phyloP scores from a whole-genome alignment of 2,329 filamentous ascomycete genomes.

The Fusarium sterilihyphosum region DNA sequence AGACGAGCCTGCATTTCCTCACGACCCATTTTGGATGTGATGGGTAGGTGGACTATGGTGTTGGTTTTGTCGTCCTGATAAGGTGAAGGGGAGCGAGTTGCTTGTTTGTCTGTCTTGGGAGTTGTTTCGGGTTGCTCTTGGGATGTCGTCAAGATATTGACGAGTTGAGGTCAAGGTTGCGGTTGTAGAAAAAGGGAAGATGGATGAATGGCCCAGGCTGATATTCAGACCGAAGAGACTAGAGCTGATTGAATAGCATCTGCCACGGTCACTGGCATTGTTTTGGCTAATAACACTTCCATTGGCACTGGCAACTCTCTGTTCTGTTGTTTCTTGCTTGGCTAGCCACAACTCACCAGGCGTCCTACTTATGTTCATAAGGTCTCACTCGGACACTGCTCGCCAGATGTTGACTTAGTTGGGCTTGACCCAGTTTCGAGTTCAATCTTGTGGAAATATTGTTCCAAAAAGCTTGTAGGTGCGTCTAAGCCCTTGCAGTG shows the following conservation, averaged over 20 bases:
- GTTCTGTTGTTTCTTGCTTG: neutral
- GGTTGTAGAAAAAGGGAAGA: neutral
- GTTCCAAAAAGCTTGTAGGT: too few species aligned
- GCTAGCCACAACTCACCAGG: neutral
- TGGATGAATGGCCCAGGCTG: neutral
- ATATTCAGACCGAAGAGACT: neutral
- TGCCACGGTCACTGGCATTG: neutral
- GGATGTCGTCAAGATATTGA: neutral
- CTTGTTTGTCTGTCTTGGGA: neutral
- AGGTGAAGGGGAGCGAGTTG: too few species aligned
- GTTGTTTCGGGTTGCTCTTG: neutral
- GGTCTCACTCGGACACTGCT: neutral
- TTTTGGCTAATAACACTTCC: accelerated
- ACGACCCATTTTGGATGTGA: neutral
- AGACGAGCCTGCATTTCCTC: neutral
- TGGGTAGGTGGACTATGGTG: neutral
- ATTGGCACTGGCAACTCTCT: neutral
- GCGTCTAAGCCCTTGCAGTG: too few species aligned
- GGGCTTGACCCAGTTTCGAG: neutral
- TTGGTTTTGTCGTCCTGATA: neutral
- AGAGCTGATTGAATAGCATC: neutral
- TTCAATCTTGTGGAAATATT: accelerated
- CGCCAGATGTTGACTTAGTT: neutral
- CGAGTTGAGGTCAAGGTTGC: neutral
- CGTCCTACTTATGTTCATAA: neutral